phyloP scores from a whole-genome alignment of 129 eudicot genomes.

The Pulicaria dysenterica region DNA sequence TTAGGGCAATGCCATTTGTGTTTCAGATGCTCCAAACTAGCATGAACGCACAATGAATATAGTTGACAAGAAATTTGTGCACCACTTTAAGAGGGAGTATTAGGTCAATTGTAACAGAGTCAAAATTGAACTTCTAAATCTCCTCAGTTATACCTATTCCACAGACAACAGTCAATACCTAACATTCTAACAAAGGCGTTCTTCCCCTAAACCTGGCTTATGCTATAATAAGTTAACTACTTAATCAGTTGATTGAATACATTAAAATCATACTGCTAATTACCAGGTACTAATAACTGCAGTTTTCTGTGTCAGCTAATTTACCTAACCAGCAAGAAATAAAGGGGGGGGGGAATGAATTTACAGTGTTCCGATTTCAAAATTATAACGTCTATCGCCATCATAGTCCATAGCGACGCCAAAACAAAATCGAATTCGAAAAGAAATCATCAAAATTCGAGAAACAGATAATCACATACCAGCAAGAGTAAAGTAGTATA shows the following conservation, averaged over 20 bases:
- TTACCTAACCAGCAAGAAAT: conserved; percentile 5
- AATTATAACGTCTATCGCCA: not conserved
- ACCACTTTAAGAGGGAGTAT: too few relatives aligned
- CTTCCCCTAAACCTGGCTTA: not conserved
- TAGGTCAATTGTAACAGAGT: too few relatives aligned
- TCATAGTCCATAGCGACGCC: not conserved
- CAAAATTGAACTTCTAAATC: too few relatives aligned
- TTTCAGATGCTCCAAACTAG: too few relatives aligned
- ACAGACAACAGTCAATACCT: conserved; percentile 8
- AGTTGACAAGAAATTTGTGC: too few relatives aligned
- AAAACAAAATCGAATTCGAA: not conserved
- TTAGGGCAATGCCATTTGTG: too few relatives aligned
- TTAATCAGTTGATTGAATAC: not conserved
- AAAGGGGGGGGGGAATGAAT: conserved; percentile 16
- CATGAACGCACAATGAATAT: too few relatives aligned
- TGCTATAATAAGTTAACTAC: not conserved
- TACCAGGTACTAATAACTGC: not conserved
- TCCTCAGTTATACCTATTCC: not conserved
- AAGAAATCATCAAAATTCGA: conserved; percentile 1
- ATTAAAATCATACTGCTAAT: not conserved
- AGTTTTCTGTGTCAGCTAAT: conserved; percentile 8
- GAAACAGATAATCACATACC: conserved; percentile 5
- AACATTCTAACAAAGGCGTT: not conserved
- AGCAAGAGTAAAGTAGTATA: conserved; percentile 4
- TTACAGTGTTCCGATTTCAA: conserved; percentile 7